Base-by-base conservation (phyloP, 176 grass and related monocot genomes). In the Microstegium vimineum region DNA sequence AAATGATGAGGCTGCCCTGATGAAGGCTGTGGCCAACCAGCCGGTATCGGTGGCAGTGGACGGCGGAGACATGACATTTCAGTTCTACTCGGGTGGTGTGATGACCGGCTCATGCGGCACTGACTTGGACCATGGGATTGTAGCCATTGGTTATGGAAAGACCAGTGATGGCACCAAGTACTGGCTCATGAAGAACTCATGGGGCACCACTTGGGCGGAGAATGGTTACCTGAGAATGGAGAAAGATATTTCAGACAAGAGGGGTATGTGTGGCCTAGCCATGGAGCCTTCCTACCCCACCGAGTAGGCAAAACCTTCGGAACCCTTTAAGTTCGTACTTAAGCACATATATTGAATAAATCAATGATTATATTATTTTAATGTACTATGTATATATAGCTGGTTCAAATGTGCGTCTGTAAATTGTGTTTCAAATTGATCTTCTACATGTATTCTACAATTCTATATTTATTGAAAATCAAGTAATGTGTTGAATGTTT, bases 261-360 rank as follows among this genome's bases (percentile, higher is more conserved):
- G 22, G 22, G 54, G 54, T n/a, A 25, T 59, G 54, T 59, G 54
- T 25, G 54, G 54, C n/a, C 54, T 59, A 4, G 54, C 54, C 9
- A 59, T 59, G 36, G 8, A 8, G 1, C 8, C 73, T 25, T 77
- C 64, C 36, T 84, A 61, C 82, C 82, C 82, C 5, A 78, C 60
- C 2, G 40, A 32, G 27, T 64, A 78, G 60, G 9, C 34, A 10
- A 9, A 8, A 23, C 14, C 11, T 35, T 6, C 1, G 23, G 1
- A 40, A 40, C 5, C 5, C 27, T n/a, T n/a, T 3, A 10, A 1
- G 9, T 17, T 38, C 22, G 36, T 16, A 60, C 51, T 16, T 41
- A 25, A 25, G 15, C 6, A 8, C 6, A 15, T 7, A 26, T 0
- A 7, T 1, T 1, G 2, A 61, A 76, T 60, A 26, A 46, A 71